Conservation (phyloP, 2,329 filamentous ascomycete genomes). For the Penicillium corylophilum region DNA sequence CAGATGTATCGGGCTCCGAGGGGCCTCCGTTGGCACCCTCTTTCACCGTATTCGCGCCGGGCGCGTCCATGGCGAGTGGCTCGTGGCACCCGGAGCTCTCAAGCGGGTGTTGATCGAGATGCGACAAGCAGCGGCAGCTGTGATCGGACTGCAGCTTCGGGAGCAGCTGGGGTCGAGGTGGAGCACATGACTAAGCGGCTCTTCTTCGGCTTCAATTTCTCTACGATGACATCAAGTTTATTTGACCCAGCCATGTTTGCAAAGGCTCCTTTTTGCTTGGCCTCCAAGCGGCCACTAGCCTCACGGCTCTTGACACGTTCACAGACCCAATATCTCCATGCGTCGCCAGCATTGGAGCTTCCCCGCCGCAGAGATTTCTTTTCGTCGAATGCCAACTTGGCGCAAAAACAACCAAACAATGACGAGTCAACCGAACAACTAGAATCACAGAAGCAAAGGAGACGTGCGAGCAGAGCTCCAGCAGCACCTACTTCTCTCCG, state of each 20-base stretch:
- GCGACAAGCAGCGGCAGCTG: constrained; percentile 19
- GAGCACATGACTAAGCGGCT: constrained; percentile 24
- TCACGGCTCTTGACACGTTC: constrained; percentile 27
- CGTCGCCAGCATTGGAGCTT: constrained; percentile 33
- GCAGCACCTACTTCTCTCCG: constrained; percentile 72
- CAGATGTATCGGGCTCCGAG: constrained; percentile 17
- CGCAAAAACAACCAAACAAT: constrained; percentile 34
- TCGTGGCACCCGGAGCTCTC: constrained; percentile 27
- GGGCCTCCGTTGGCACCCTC: constrained; percentile 23
- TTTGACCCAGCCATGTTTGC: constrained; percentile 30
- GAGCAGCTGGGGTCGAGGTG: constrained; percentile 23
- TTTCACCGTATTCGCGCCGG: constrained; percentile 32
- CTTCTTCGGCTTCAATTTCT: constrained; percentile 5
- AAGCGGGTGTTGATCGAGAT: constrained; percentile 16
- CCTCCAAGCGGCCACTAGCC: constrained; percentile 31
- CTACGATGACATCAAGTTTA: constrained; percentile 16
- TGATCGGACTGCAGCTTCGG: constrained; percentile 10
- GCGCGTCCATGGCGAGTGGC: constrained; percentile 40
- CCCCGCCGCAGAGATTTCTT: constrained; percentile 63
- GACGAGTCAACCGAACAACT: constrained; percentile 15
- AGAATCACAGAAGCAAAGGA: constrained; percentile 41
- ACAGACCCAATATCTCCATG: constrained; percentile 36
- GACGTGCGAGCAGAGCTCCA: constrained; percentile 51
- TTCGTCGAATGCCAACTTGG: constrained; percentile 61
- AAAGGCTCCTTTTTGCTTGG: constrained; percentile 30